phyloP scores from a whole-genome alignment of 768 basidiomycete species.

The Tulasnella sp. region DNA sequence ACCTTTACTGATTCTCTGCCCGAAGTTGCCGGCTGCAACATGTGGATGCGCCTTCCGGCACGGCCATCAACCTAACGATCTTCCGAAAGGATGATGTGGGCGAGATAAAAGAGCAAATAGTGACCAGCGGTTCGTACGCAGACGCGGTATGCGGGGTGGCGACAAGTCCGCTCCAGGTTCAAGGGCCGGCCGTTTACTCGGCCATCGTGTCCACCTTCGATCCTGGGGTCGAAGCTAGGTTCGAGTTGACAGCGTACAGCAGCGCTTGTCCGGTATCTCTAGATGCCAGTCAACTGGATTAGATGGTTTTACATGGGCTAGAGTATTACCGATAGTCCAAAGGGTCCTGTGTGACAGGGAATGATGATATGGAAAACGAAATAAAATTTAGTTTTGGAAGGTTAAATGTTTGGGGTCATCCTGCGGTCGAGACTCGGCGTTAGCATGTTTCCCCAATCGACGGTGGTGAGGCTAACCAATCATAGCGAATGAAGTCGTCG shows the following conservation, averaged over 20 bases:
- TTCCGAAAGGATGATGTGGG: constrained; percentile 1
- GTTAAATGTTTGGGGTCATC: background rate
- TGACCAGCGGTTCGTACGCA: constrained; percentile 20
- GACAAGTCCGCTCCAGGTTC: background rate
- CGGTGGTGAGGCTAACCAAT: constrained; percentile 57
- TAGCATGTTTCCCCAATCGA: background rate
- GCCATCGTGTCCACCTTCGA: constrained; percentile 27
- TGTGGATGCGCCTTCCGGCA: background rate
- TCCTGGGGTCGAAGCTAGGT: constrained; percentile 7
- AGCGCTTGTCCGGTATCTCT: constrained; percentile 17
- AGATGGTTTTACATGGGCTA: background rate
- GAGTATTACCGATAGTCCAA: background rate
- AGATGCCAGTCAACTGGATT: background rate
- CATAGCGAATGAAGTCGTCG: constrained; percentile 84
- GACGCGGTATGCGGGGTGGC: constrained; percentile 24
- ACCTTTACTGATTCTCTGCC: background rate
- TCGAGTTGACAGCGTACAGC: constrained; percentile 26
- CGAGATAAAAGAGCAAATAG: background rate
- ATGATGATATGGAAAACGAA: background rate
- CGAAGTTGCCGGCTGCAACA: constrained; percentile 26
- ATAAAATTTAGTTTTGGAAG: background rate
- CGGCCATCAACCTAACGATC: constrained; percentile 20
- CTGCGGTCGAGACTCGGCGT: background rate
- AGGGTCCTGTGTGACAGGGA: background rate
- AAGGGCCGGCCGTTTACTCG: constrained; percentile 1